Conservation (phyloP, 306 rosid genomes). For the Myrica gale region DNA sequence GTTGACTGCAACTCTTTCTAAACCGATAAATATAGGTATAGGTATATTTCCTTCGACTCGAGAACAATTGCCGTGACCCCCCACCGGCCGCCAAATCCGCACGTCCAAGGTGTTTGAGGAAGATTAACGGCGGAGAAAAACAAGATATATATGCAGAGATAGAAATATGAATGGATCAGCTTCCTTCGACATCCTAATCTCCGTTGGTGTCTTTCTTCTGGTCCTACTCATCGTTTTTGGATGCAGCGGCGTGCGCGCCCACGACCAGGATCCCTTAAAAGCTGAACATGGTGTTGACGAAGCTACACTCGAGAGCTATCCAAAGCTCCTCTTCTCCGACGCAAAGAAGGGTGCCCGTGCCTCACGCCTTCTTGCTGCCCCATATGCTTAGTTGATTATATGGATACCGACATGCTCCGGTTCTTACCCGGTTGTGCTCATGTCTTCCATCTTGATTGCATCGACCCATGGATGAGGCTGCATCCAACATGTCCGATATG, state of each 20-base stretch:
- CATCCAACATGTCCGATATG: constrained; percentile 4
- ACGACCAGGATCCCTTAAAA: not conserved
- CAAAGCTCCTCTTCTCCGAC: not conserved
- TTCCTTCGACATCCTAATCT: too few species aligned
- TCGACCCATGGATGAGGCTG: not conserved
- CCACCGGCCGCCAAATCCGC: too few species aligned
- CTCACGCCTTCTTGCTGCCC: not conserved
- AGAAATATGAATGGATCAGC: too few species aligned
- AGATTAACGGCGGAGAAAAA: too few species aligned
- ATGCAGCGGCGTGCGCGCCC: too few species aligned
- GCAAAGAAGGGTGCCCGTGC: not conserved
- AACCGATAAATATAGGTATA: too few species aligned
- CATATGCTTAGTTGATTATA: not conserved
- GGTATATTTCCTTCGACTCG: too few species aligned
- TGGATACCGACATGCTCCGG: not conserved
- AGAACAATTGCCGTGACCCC: too few species aligned
- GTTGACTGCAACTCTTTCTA: too few species aligned
- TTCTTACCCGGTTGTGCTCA: not conserved
- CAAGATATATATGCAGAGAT: too few species aligned
- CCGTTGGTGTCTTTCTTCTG: not conserved
- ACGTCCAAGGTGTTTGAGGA: too few species aligned
- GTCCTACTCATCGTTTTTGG: not conserved
- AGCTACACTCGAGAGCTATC: not conserved
- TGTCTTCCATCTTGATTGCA: not conserved
- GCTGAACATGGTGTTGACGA: not conserved